A percentile compares a stretch with the other conserved stretches of the same genome.
These are phyloP conservation scores for Pleoardoris graminearum DNA, from an alignment of 2,329 filamentous ascomycete genomes.

Conservation along the genomic window DNA sequence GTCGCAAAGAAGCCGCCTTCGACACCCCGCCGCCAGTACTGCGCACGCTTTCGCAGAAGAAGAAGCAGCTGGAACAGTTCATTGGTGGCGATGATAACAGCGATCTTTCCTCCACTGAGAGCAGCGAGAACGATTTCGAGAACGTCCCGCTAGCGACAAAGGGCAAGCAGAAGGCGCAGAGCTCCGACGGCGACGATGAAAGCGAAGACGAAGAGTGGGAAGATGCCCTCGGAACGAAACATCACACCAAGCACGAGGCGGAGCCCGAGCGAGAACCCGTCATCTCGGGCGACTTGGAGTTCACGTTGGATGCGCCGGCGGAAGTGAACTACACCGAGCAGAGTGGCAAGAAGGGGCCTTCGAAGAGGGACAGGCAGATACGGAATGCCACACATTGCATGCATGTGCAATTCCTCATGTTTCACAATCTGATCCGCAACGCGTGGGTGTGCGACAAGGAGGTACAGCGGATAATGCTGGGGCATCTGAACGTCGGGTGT, in stretches of 20 bases:
- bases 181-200: slow-evolving; percentile 40
- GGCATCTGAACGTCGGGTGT: slow-evolving; percentile 33
- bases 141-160: slow-evolving; percentile 47
- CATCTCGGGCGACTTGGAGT: slow-evolving; percentile 69
- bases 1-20: slow-evolving; percentile 48
- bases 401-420: slow-evolving; percentile 85
- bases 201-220: slow-evolving; percentile 48
- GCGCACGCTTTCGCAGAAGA: slow-evolving; percentile 38
- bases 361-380: slow-evolving; percentile 80
- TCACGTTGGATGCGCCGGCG: slow-evolving; percentile 60
- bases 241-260: slow-evolving; percentile 34
- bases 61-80: slow-evolving; percentile 42
- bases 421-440: slow-evolving; percentile 76
- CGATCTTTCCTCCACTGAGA: slow-evolving; percentile 47
- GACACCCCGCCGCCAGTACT: slow-evolving; percentile 45
- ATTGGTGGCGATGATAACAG: slow-evolving; percentile 45
- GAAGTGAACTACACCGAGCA: slow-evolving; percentile 41
- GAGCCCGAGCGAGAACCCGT: slow-evolving; percentile 48
- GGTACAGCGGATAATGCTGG: slow-evolving; percentile 38
- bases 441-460: slow-evolving; percentile 42
- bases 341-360: slow-evolving; percentile 78
- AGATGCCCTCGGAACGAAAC: slow-evolving; percentile 44
- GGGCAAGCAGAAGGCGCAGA: slow-evolving; percentile 48
- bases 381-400: slow-evolving; percentile 80
- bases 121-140: slow-evolving; percentile 55